Evolutionary conservation across 306 rosid genomes (phyloP), one percentile per base, ranked within the genome.

Genomic region (Erythrophleum fordii): DNA sequence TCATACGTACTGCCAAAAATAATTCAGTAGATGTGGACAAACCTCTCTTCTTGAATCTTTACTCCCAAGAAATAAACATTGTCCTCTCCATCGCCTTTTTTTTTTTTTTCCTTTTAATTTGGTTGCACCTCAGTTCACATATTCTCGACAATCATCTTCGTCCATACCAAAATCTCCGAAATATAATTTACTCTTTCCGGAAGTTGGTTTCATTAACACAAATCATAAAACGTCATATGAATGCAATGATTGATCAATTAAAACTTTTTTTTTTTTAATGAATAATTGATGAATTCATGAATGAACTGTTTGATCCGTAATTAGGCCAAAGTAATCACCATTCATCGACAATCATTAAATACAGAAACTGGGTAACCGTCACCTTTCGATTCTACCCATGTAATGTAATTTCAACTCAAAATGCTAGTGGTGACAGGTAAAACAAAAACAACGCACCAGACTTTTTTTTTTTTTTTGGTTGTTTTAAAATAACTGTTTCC

Each of bases 361-460:
- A 25, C 17, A 56, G 13, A 29, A 60, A 17, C 77, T 46, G 72
- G 11, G 25, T 20, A 35, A 78, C 11, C 11, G 23, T 75, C 58
- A 80, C 22, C 9, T 39, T 53, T 44, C 49, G 77, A 69, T 73
- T 23, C 83, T 31, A 58, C 49, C 77, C 9, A 35, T n/a, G 20
- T 35, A 26, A 35, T n/a, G 20, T 35, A 26, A 45, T 81, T 85
- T 77, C 44, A 70, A 76, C 62, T 9, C 22, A 65, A 75, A 64
- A 55, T 37, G 58, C 41, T 70, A 55, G 37, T 25, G 79, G 74
- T 79, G 77, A 82, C 70, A 64, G 73, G 82, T 82, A 64, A 86
- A 82, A 74, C 37, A 71, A 44, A 42, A 6, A 12, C 31, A 29
- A 41, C 16, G 10, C 53, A n/a, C 16, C 14, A n/a, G 14, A 39